These are phyloP conservation scores for Ceratobasidium papillatum DNA, from an alignment of 1,284 basidiomycete genomes.

Conservation along the genomic window DNA sequence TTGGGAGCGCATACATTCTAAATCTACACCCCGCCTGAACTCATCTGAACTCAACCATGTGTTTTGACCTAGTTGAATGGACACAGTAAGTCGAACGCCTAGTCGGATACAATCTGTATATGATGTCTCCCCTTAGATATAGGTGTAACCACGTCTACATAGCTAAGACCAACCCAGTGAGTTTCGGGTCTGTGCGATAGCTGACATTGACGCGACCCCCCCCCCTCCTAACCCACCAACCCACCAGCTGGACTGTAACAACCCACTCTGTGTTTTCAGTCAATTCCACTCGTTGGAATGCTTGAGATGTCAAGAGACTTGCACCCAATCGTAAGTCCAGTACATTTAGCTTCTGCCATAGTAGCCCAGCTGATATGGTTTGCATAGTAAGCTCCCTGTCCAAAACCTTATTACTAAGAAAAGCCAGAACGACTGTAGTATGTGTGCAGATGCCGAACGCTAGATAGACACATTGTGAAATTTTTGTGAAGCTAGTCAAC, in stretches of 20 bases:
- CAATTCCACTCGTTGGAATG: conserved; percentile 1
- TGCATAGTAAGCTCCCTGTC: neutral
- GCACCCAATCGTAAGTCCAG: neutral
- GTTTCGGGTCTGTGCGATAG: neutral
- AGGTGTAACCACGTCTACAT: neutral
- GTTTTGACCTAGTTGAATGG: conserved; percentile 16
- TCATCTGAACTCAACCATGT: neutral
- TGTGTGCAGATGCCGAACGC: neutral
- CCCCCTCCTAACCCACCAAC: no score
- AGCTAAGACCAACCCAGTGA: neutral
- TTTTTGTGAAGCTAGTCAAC: neutral
- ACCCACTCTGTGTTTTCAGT: neutral
- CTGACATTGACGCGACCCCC: neutral
- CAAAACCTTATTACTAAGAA: neutral
- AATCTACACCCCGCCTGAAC: neutral
- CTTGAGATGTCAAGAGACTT: neutral
- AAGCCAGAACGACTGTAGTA: neutral
- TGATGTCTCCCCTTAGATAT: neutral
- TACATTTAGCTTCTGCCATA: no score
- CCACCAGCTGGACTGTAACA: conserved; percentile 11
- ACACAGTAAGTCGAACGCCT: neutral
- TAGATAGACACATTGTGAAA: neutral
- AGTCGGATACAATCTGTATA: neutral
- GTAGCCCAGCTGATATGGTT: neutral
- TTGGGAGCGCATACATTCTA: neutral